Evolutionary conservation across 768 basidiomycete species (phyloP).

Genomic region (Tubosaeta sp.): DNA sequence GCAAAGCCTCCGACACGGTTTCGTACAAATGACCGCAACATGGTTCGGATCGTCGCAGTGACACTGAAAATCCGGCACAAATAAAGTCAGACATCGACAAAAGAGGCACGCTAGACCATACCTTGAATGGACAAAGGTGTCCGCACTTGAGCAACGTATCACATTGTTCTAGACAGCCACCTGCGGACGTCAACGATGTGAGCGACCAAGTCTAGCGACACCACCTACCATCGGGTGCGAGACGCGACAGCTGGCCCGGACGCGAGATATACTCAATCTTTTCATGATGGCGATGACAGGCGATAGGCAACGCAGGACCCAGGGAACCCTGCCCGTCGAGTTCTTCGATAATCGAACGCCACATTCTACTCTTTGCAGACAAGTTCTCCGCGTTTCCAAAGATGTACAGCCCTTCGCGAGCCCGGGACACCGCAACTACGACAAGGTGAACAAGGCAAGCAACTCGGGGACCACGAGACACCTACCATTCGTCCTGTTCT

Average conservation of each 20-base stretch:
- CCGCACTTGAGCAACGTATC: constrained; percentile 52
- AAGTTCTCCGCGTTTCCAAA: constrained; percentile 63
- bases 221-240: constrained; percentile 55
- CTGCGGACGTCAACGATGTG: constrained; percentile 25
- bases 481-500: constrained; percentile 52
- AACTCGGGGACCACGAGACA: background rate
- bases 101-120: constrained; percentile 18
- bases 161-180: constrained; percentile 62
- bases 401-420: constrained; percentile 69
- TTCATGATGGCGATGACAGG: constrained; percentile 54
- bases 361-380: constrained; percentile 48
- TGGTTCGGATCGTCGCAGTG: constrained; percentile 60
- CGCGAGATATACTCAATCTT: constrained; percentile 36
- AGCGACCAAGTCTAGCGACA: background rate
- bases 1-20: constrained; percentile 51
- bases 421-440: constrained; percentile 66
- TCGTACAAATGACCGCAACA: constrained; percentile 40
- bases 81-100: background rate
- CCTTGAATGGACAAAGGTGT: constrained; percentile 61
- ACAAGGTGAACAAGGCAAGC: constrained; percentile 1
- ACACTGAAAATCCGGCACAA: constrained; percentile 36
- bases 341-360: constrained; percentile 55
- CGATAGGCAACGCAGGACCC: constrained; percentile 52
- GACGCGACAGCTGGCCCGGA: constrained; percentile 47
- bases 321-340: constrained; percentile 44